phyloP scores from a whole-genome alignment of 768 basidiomycete species.

The Neoboletus brunneissimus region DNA sequence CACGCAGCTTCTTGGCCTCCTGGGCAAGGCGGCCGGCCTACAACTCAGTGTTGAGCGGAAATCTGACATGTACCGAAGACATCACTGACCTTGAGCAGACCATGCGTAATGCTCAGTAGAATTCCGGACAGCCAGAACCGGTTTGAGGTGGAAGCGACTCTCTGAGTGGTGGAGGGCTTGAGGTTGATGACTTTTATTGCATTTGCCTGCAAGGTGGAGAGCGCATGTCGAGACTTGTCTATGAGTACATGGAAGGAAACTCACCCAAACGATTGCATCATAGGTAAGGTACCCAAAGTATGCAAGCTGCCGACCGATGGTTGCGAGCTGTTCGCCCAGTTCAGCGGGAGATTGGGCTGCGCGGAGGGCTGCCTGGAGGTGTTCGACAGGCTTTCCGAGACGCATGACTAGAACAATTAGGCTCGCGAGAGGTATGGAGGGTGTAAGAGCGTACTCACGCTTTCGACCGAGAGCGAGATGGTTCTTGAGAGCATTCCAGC shows the following conservation, averaged over 20 bases:
- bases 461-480: constrained; percentile 86
- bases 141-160: constrained; percentile 63
- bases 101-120: constrained; percentile 69
- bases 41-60: background rate
- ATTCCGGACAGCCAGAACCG: constrained; percentile 91
- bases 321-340: constrained; percentile 68
- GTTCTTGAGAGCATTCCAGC: constrained; percentile 82
- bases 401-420: constrained; percentile 66
- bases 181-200: constrained; percentile 62
- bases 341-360: constrained; percentile 55
- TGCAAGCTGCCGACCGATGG: constrained; percentile 77
- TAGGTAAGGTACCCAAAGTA: constrained; percentile 87
- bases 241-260: constrained; percentile 19
- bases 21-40: constrained; percentile 61
- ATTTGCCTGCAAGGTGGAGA: constrained; percentile 48
- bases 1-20: constrained; percentile 54
- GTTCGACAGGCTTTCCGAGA: constrained; percentile 90
- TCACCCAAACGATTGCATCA: constrained; percentile 85
- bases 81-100: constrained; percentile 58
- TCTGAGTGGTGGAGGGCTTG: constrained; percentile 57
- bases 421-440: background rate
- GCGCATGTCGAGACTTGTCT: background rate
- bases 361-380: constrained; percentile 85
- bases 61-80: background rate
- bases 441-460: constrained; percentile 41